These are phyloP conservation scores for Cochlearia excelsa DNA, from an alignment of 345 rosid genomes.

Conservation along the genomic window DNA sequence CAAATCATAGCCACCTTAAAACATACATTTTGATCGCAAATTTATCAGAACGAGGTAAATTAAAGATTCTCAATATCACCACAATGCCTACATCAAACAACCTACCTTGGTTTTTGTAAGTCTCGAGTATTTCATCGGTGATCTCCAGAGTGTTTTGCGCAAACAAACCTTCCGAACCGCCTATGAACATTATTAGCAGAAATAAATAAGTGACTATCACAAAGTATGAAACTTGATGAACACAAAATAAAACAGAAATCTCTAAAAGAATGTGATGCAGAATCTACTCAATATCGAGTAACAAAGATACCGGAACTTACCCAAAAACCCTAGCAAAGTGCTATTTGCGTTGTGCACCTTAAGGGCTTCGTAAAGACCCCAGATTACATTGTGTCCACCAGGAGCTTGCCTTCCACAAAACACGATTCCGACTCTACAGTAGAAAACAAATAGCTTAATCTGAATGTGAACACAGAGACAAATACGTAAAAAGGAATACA, in stretches of 20 bases:
- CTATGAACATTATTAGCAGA: conserved; percentile 45
- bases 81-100: conserved; percentile 16
- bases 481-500: neutral
- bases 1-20: conserved; percentile 89
- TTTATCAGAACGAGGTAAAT: conserved; percentile 20
- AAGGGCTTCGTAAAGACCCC: conserved; percentile 88
- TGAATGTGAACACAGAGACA: neutral
- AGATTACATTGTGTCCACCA: conserved; percentile 93
- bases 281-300: neutral
- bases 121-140: conserved; percentile 67
- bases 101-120: conserved; percentile 96
- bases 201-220: neutral
- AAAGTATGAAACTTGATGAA: no score
- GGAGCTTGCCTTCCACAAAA: conserved; percentile 98
- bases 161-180: conserved; percentile 97
- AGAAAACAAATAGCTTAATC: conserved; percentile 1
- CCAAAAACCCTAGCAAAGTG: conserved; percentile 80
- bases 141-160: conserved; percentile 89
- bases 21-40: conserved; percentile 22
- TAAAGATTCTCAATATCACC: conserved; percentile 20
- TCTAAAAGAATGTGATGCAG: conserved; percentile 6
- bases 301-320: conserved; percentile 38
- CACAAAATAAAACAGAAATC: neutral
- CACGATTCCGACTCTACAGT: conserved; percentile 80
- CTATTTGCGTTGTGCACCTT: conserved; percentile 73